Evolutionary conservation across 2,329 filamentous ascomycete genomes (phyloP).

Genomic region (Cordyceps javanica): DNA sequence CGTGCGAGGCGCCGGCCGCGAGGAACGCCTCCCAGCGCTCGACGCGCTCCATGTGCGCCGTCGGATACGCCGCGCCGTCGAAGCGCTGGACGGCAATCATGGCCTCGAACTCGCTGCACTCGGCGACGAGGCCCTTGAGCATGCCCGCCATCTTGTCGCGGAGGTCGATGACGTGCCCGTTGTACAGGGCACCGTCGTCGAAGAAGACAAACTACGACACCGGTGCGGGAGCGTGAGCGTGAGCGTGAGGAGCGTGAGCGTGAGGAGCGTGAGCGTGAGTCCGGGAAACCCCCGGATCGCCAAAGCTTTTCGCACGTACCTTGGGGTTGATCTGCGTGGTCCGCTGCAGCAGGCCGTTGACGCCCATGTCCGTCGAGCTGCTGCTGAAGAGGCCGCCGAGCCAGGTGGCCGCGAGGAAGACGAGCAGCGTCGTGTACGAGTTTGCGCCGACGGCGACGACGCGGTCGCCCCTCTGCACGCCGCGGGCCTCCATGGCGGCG

Average conservation of each 20-base stretch:
- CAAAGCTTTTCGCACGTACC: conserved; percentile 31
- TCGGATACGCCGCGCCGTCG: conserved; percentile 41
- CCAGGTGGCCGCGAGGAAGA: conserved; percentile 64
- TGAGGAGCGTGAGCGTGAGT: too few relatives aligned
- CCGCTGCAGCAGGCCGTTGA: conserved; percentile 68
- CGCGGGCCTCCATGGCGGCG: conserved; percentile 59
- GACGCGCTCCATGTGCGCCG: conserved; percentile 44
- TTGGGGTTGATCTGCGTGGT: conserved; percentile 68
- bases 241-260: too few relatives aligned
- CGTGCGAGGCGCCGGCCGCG: conserved; percentile 19
- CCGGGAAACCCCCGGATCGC: too few relatives aligned
- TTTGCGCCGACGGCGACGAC: conserved; percentile 72
- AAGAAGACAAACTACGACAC: conserved; percentile 76
- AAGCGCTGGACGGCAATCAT: conserved; percentile 64
- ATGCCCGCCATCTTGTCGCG: conserved; percentile 67
- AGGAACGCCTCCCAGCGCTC: conserved; percentile 43
- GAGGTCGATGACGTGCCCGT: conserved; percentile 68
- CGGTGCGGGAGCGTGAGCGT: too few relatives aligned
- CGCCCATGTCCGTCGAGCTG: conserved; percentile 77
- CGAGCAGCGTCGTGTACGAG: conserved; percentile 64
- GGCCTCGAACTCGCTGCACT: conserved; percentile 53
- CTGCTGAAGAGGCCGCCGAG: conserved; percentile 71
- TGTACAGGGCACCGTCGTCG: conserved; percentile 74
- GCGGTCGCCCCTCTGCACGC: conserved; percentile 65
- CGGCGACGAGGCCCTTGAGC: conserved; percentile 54